Evolutionary conservation across 202 grass and related monocot species (phyloP), one percentile per base, ranked within the genome.

Genomic region (Panicum virgatum): DNA sequence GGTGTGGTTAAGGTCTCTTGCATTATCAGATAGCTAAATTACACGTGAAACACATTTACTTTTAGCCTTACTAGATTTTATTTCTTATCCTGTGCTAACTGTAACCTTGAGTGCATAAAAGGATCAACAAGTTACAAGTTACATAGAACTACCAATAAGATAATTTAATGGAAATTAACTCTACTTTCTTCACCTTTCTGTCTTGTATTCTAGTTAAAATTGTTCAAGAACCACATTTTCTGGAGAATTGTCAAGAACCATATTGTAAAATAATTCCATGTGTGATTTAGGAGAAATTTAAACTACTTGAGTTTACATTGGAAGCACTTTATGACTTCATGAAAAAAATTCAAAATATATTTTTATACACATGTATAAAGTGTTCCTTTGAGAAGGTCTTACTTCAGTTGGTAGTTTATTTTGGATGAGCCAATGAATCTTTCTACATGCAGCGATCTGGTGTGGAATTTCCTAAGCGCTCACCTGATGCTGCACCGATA

Each of bases 381-480:
- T 84, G 36, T 61, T 61, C 9, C 23, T 56, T 45, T 50, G 37
- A 38, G 20, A 19, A 61, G 7, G 40, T 51, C 52, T 34, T 42
- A 42, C 19, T 62, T 77, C 62, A 36, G 27, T 44, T 46, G 45
- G 54, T 14, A 74, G n/a, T 16, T 57, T 37, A 42, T 80, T 78
- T 57, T 62, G 30, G 29, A 43, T 60, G 18, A 69, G 72, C 29
- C 20, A 47, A 42, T 48, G 16, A 26, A 44, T 62, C 46, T 70
- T 47, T 69, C 58, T 81, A 69, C 60, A 20, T 90, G 78, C 81
- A 97, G 94, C 75, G 82, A 69, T 81, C 82, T 76, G 94, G 91
- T 68, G 87, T 93, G 16, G 80, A 88, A 70, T 97, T 97, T 86
- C 94, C 94, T 43, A 62, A 76, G 69, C 79, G 85, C 40, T 79